Base-by-base conservation (phyloP, 352 stramenopile genomes). In the Phytopythium vexans region DNA sequence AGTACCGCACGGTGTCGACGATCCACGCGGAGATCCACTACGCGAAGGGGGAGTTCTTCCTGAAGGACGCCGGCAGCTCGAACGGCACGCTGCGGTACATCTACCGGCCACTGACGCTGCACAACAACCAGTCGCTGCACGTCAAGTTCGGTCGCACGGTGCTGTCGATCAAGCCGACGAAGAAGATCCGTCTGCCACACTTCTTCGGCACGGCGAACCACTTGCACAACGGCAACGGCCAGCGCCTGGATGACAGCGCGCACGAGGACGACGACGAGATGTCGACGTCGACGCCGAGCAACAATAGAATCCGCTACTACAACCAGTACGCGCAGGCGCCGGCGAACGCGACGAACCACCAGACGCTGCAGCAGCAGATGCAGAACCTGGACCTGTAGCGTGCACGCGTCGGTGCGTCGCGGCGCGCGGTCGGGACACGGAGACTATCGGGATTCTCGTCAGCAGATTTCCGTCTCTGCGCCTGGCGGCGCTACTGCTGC, bases 61-160 rank as follows among this genome's bases (percentile, higher is more conserved):
- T 98, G 40, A 97, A 95, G 45, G 94, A 98, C 66, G 94, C 89
- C 0, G 89, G 89, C 11, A 97, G 86, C 34, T 98, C 91, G 2
- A 98, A 98, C 64, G 94, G 94, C 49, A 97, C 88, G 38, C 77
- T 98, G 69, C 75, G 95, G 32, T 98, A 98, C 75, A 86, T 98
- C n/a, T 92, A 96, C 56, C 77, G 88, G 14, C 92, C 94, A 6
- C 74, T 98, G 40, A 92, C 94, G 54, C 72, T 98, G 11, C 79
- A 91, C 56, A 91, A 89, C 74, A 92, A 92, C 62, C 81, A 92
- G 67, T 89, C 83, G 40, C 66, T 94, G 12, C 82, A 92, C 54
- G 77, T 96, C 46, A 91, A 94, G 74, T 92, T 94, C 60, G 86
- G 80, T 0, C 84, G 79, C 49, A 94, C 84, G 12, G 82, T 94